phyloP scores from a whole-genome alignment of 352 stramenopile genomes.

The Poterioochromonas sp. region DNA sequence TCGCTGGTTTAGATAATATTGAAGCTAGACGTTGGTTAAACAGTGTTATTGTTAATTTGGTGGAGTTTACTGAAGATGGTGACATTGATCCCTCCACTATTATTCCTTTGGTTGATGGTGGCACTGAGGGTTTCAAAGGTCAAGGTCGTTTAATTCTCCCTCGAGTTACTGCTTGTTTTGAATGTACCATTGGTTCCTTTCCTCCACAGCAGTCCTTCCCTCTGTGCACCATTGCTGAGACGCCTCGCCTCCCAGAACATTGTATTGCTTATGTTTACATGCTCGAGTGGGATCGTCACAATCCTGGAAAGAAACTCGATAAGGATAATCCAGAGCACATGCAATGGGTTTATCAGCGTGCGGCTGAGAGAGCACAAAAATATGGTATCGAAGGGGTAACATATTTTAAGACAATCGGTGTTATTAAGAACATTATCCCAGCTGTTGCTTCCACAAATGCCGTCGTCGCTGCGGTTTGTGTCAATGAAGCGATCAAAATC shows the following conservation, averaged over 20 bases:
- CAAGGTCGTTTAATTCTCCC: constrained; percentile 94
- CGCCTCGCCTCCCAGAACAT: constrained; percentile 87
- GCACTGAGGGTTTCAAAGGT: constrained; percentile 92
- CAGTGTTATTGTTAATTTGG: constrained; percentile 81
- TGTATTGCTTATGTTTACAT: constrained; percentile 91
- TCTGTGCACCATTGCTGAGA: constrained; percentile 96
- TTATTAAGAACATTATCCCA: constrained; percentile 97
- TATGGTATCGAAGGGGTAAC: constrained; percentile 86
- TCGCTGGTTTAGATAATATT: constrained; percentile 87
- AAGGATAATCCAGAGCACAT: constrained; percentile 91
- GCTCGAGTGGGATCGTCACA: constrained; percentile 45
- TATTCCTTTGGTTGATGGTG: constrained; percentile 95
- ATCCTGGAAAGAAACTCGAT: constrained; percentile 87
- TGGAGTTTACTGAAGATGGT: constrained; percentile 61
- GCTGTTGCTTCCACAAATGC: constrained; percentile 92
- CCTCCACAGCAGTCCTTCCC: constrained; percentile 87
- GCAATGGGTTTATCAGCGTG: constrained; percentile 88
- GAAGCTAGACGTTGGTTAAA: constrained; percentile 92
- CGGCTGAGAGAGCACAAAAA: constrained; percentile 72
- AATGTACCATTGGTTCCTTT: constrained; percentile 94
- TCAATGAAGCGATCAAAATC: constrained; percentile 91
- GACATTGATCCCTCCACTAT: constrained; percentile 73
- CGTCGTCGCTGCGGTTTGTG: constrained; percentile 85
- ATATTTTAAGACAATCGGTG: constrained; percentile 89
- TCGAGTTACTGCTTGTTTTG: constrained; percentile 93